Percentiles rank a stretch among this genome's conserved stretches.
Evolutionary conservation across 2,329 filamentous ascomycete genomes (phyloP).

Genomic region (Albifimbria verrucaria): DNA sequence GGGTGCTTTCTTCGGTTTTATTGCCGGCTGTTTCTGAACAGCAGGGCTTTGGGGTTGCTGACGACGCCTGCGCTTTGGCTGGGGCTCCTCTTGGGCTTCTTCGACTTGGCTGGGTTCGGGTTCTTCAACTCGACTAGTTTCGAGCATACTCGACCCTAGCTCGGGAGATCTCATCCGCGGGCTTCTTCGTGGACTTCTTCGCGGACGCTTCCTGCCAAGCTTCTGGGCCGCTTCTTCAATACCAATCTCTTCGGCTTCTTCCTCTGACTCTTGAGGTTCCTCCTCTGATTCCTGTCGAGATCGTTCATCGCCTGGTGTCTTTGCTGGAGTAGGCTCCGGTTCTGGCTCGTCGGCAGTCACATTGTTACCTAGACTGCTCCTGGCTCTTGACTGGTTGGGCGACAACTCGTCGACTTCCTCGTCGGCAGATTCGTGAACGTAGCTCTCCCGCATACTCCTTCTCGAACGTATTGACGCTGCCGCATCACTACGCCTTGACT

Average conservation of each 20-base stretch:
- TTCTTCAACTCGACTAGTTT: no score
- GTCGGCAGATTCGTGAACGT: constrained; percentile 7
- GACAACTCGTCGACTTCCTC: constrained; percentile 30
- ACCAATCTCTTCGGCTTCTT: constrained; percentile 15
- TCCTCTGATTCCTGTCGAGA: constrained; percentile 2
- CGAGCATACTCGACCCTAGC: constrained; percentile 30
- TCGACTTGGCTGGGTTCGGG: constrained; percentile 17
- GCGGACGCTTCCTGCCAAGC: constrained; percentile 41
- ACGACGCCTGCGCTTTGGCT: constrained; percentile 35
- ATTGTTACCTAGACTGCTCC: no score
- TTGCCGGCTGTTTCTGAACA: constrained; percentile 35
- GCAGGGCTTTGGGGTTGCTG: constrained; percentile 36
- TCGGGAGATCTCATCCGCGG: constrained; percentile 37
- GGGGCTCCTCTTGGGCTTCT: constrained; percentile 27
- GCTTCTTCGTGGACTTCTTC: constrained; percentile 31
- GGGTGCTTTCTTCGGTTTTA: constrained; percentile 17
- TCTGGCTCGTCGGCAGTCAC: no score
- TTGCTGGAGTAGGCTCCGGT: neutral
- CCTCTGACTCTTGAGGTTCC: constrained; percentile 11
- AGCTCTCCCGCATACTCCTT: constrained; percentile 17
- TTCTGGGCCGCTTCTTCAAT: constrained; percentile 38
- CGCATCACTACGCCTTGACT: constrained; percentile 32
- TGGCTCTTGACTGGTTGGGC: constrained; percentile 19
- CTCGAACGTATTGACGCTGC: constrained; percentile 27
- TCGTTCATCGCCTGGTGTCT: constrained; percentile 5